Evolutionary conservation across 306 rosid genomes (phyloP), one percentile per base, ranked within the genome.

Genomic region (Gleditsia sinensis): DNA sequence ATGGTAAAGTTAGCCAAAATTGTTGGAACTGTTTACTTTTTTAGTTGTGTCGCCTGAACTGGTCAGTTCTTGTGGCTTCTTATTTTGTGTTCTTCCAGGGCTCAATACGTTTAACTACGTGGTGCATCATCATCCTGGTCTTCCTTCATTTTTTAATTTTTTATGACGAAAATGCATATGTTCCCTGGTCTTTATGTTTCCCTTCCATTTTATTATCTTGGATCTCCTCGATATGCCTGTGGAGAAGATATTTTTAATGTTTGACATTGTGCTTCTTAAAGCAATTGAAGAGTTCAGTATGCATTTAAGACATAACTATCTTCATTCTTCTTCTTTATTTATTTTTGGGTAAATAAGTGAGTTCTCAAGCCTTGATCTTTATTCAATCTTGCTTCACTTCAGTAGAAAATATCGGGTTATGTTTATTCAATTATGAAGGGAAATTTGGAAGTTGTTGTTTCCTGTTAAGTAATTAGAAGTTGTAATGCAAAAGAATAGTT

Each of bases 21-120:
- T 45, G 57, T 81, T 57, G 30, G 45, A 17, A 12, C 3, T 55
- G 28, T 12, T 19, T 30, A 11, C 14, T 51, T 55, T 36, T 12
- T 19, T 30, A 11, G 23, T 51, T 33, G 13, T 33, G 49, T 69
- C 21, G 11, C 4, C 33, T 19, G 20, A 25, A 25, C 8, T 0
- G 56, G 16, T 72, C 70, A 57, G 65, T 69, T 78, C 13, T 9
- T 39, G 33, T 32, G 70, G 8, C 51, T 74, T 67, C 55, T 20
- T 13, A 21, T 75, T 68, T 67, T 20, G 21, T 45, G 10, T 77
- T 73, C 13, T 53, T 19, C 42, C 33, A 24, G 72, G 67, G 39
- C 72, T 43, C 16, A 48, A 3, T 59, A 32, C 32, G 21, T 45
- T 77, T 71, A 72, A 14, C 36, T 51, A 66, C 27, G 19, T 45